Evolutionary conservation across 352 stramenopile species (phyloP).

Genomic region (Achlya hypogyna): DNA sequence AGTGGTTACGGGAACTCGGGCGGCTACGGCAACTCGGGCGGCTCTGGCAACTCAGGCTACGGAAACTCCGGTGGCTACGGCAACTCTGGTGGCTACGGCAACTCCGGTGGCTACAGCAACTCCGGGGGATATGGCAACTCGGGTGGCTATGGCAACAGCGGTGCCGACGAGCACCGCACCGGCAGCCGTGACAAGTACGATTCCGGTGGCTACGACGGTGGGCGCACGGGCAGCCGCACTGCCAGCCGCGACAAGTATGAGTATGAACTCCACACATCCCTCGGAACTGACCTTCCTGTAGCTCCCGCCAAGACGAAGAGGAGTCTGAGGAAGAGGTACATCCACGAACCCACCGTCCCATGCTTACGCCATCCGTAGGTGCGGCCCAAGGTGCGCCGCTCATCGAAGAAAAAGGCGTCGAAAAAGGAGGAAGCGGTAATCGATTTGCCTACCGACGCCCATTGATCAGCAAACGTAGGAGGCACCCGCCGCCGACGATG

Average conservation of each 20-base stretch:
- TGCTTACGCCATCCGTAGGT: not conserved
- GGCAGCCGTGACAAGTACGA: slow-evolving; percentile 57
- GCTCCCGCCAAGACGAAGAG: slow-evolving; percentile 37
- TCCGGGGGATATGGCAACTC: slow-evolving; percentile 25
- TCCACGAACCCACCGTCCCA: slow-evolving; percentile 9
- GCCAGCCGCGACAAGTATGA: slow-evolving; percentile 31
- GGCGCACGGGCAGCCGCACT: slow-evolving; percentile 29
- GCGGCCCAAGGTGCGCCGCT: slow-evolving; percentile 46
- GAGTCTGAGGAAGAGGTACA: slow-evolving; percentile 61
- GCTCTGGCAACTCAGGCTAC: slow-evolving; percentile 29
- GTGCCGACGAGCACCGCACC: slow-evolving; percentile 23
- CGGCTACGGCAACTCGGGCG: slow-evolving; percentile 24
- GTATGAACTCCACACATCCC: not conserved
- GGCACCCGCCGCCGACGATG: slow-evolving; percentile 26
- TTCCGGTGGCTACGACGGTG: slow-evolving; percentile 33
- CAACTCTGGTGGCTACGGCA: slow-evolving; percentile 22
- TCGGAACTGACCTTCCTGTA: slow-evolving; percentile 2
- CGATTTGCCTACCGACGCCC: not conserved
- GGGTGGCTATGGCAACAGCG: slow-evolving; percentile 20
- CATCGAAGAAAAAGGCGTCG: slow-evolving; percentile 55
- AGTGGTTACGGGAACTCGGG: slow-evolving; percentile 27
- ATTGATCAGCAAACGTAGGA: slow-evolving; percentile 18
- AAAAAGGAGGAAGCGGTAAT: slow-evolving; percentile 54
- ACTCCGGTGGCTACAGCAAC: slow-evolving; percentile 23
- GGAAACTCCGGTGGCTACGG: slow-evolving; percentile 24